Base-by-base conservation (phyloP, 192 early-diverging fungal genomes). In the Entomortierella parvispora region DNA sequence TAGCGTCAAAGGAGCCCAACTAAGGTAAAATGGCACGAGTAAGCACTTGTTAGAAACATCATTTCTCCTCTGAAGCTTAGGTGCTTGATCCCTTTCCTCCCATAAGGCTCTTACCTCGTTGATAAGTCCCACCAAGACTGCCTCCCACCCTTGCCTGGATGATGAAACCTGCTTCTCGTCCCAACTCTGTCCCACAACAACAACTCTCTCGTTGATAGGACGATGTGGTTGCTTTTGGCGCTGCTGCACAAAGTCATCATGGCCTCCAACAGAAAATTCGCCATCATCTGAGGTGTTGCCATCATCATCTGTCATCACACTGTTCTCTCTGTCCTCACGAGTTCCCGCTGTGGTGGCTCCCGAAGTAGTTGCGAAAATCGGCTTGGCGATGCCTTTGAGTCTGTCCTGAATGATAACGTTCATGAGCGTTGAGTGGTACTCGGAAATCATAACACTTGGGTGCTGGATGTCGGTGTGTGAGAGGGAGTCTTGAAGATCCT, bases 401-500 rank as follows among this genome's bases (percentile, higher is more conserved):
- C 54, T 62, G 59, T 83, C 79, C 25, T 79, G 62, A 29, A 88
- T 85, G 42, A 87, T 80, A 9, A 65, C 60, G 40, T 83, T 81
- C 60, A 86, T 68, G 25, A 85, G 82, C 17, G 88, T 80, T 11
- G 74, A 72, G 51, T 86, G 85, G 22, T 71, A 80, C 44, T 90
- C 80, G 14, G 71, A 52, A 11, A 90, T 63, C 37, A 91, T 67
- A 34, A 77, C 71, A 15, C 76, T 69, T 22, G 61, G 62, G 14
- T 64, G 61, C 11, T 79, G 62, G 6, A 65, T 69, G n/a, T 60
- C 48, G 4, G 44, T 63, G 58, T 90, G 85, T 11, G 83, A 67
- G 0, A 96, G 77, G 4, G 90, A 88, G 3, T 86, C 62, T 50
- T 91, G 86, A 72, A 95, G 94, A 40, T 91, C 89, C 67, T 95